Evolutionary conservation across 1,139 yeast genomes (phyloP), one percentile per base, ranked within the genome.

Genomic region (Blastobotrys niveus): DNA sequence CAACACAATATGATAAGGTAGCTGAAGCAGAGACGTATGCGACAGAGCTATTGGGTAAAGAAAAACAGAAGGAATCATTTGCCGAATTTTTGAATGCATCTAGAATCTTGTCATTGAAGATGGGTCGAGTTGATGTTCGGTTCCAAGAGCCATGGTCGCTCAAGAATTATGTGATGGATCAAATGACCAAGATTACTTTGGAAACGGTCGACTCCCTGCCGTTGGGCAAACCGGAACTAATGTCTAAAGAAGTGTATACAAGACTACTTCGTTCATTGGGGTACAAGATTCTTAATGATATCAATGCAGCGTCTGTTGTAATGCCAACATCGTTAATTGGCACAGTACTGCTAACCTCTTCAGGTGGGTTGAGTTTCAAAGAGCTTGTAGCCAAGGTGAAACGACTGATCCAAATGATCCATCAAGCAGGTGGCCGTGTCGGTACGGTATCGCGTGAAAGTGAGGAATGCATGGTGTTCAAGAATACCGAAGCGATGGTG

Each of bases 1-100:
- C 81, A 18, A 76, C 81, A 19, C 78, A 79, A 46, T 79, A 79
- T 55, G 85, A 79, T 61, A 70, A 81, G 51, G 79, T 79, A n/a
- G 77, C 79, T 44, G 85, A 79, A 58, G 75, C 81, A 6, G 82
- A 79, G 54, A 74, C 80, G 3, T 79, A 78, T 56, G 74, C 79
- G 41, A 71, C 74, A 37, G 85, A 79, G 58, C 67, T 79, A 48
- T 68, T 76, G 48, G 85, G 85, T 17, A 68, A 70, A 45, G 83
- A 79, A 55, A 79, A 79, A 58, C 71, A 71, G 41, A 61, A 60
- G 43, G 73, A 68, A 52, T 61, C 61, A 19, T 53, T 68, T 22
- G 50, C 55, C 44, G 60, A 63, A 20, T 67, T 68, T 46, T 43
- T 68, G 43, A 62, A 63, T 34, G 61, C 70, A 2, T 56, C 68